phyloP scores from a whole-genome alignment of 202 grass and related monocot species.

The Bolboschoenoplectus hybrid region DNA sequence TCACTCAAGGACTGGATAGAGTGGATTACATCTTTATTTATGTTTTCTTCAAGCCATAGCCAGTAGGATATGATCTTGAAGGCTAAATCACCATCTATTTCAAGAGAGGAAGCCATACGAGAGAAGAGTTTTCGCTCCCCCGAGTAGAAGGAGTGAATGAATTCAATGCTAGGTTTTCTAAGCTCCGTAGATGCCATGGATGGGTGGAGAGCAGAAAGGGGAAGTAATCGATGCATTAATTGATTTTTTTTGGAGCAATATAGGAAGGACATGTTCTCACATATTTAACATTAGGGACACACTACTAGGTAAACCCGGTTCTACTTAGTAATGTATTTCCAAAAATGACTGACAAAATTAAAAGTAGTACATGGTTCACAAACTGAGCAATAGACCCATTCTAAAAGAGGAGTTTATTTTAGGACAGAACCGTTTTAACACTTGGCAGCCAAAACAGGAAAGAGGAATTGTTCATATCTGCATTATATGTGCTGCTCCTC shows the following conservation, averaged over 20 bases:
- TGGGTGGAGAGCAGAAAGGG: constrained; percentile 23
- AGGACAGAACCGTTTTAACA: constrained; percentile 28
- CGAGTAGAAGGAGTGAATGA: constrained; percentile 39
- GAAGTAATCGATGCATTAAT: constrained; percentile 40
- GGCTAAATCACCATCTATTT: constrained; percentile 36
- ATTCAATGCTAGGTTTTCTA: constrained; percentile 35
- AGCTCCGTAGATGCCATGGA: constrained; percentile 16
- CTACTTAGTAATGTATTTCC: constrained; percentile 22
- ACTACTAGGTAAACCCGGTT: constrained; percentile 30
- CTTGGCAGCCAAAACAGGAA: constrained; percentile 36
- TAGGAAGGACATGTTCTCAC: constrained; percentile 1
- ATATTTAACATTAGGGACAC: constrained; percentile 16
- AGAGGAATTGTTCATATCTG: constrained; percentile 20
- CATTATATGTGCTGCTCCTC: constrained; percentile 6
- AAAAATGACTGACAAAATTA: constrained; percentile 35
- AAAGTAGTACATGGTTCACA: constrained; percentile 31
- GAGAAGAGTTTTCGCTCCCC: constrained; percentile 35
- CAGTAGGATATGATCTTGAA: constrained; percentile 38
- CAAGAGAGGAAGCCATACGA: constrained; percentile 27
- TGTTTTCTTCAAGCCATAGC: constrained; percentile 38
- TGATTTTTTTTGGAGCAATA: constrained; percentile 21
- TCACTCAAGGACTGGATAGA: constrained; percentile 25
- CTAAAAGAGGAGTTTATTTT: not conserved
- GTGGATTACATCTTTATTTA: constrained; percentile 30
- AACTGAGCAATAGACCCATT: constrained; percentile 29